Evolutionary conservation across 2,329 filamentous ascomycete species (phyloP).

Genomic region (Neonectria coccinea): DNA sequence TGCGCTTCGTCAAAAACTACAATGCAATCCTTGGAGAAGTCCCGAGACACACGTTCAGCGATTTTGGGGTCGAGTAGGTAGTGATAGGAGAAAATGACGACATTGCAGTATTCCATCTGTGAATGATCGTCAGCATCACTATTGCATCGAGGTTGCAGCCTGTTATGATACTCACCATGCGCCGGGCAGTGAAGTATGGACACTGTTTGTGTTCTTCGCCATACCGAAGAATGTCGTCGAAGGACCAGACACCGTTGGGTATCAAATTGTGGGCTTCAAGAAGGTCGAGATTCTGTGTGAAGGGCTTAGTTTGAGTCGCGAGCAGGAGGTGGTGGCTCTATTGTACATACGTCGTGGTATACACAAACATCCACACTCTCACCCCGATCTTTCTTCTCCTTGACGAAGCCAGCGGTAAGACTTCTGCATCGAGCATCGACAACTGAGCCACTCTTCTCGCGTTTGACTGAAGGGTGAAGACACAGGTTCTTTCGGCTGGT

Average conservation of each 20-base stretch:
- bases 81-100: conserved; percentile 99
- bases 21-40: conserved; percentile 97
- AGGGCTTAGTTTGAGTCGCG: conserved; percentile 27
- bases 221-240: conserved; percentile 88
- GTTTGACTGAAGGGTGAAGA: conserved; percentile 93
- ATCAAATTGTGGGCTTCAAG: conserved; percentile 95
- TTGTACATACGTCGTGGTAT: conserved; percentile 82
- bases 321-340: background rate
- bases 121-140: conserved; percentile 18
- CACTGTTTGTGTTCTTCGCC: conserved; percentile 97
- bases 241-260: conserved; percentile 94
- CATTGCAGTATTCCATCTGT: conserved; percentile 98
- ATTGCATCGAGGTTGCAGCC: background rate
- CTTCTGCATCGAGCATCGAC: conserved; percentile 97
- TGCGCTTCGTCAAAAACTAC: conserved; percentile 99
- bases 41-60: conserved; percentile 92
- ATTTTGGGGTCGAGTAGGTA: conserved; percentile 98
- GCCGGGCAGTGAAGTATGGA: conserved; percentile 93
- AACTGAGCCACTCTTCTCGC: conserved; percentile 93
- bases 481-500: conserved; percentile 98
- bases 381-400: conserved; percentile 95
- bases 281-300: conserved; percentile 82
- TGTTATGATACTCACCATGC: conserved; percentile 74
- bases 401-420: conserved; percentile 95
- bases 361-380: conserved; percentile 95